Base-by-base conservation (phyloP, 2,329 filamentous ascomycete species). In the Colletotrichum sp. region DNA sequence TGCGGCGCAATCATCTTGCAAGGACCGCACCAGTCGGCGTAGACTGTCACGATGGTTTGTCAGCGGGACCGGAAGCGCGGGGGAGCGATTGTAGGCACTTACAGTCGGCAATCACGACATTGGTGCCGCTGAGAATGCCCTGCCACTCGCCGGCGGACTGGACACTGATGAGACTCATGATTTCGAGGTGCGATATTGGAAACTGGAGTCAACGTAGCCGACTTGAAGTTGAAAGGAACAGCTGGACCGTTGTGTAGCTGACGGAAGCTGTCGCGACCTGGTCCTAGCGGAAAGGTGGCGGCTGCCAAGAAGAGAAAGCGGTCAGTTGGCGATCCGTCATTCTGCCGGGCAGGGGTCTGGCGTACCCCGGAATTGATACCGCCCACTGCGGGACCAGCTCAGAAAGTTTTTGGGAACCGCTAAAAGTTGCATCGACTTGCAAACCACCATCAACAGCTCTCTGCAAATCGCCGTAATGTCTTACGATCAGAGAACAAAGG, bases 1-100 rank as follows among this genome's bases (percentile, higher is more conserved):
- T 94, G 91, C 24, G 96, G 96, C 66, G 95, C 95, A 79, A 98
- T 97, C 83, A 94, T 91, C 87, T 97, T 97, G 91, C 96, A 98
- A 81, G 96, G 96, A 72, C 94, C 94, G 84, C 96, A 98, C 95
- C 95, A 98, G 86, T 97, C 94, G 84, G 96, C 96, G 83, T 97
- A 97, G 89, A 98, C 95, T 97, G 80, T 66, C 80, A 78, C 15
- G 55, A 68, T 21, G 75, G 78, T 83, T 82, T 84, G 80, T 76
- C 70, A 75, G 69, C 58, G 64, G 30, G 28, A 16, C n/a, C 36
- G 66, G 34, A 71, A 67, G 76, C 68, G 70, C 66, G 52, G 72
- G 67, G 61, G 38, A 58, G 16, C 15, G 24, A 13, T 24, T 56
- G 9, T 38, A 56, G 56, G 30, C 75, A 87, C 92, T 86, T 91